phyloP scores from a whole-genome alignment of 257 asterid species.

The Nicotiana paniculata region DNA sequence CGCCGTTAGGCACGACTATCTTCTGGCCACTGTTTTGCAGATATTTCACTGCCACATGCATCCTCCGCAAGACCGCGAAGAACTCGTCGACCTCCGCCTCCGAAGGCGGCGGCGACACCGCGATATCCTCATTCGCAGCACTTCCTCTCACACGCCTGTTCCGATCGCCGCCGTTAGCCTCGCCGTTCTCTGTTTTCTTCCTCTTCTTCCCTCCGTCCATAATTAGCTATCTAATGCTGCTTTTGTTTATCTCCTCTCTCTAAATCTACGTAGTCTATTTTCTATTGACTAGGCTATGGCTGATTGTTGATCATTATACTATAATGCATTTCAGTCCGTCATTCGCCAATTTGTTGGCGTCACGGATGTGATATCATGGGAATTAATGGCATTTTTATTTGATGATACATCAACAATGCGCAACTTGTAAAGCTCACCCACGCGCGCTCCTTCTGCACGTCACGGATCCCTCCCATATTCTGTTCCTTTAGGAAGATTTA shows the following conservation, averaged over 20 bases:
- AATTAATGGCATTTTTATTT: background rate
- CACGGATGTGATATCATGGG: background rate
- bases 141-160: background rate
- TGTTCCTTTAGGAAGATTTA: background rate
- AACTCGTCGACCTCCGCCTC: constrained; percentile 2
- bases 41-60: background rate
- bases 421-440: background rate
- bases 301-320: background rate
- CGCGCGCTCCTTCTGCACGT: background rate
- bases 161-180: background rate
- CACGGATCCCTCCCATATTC: background rate
- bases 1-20: background rate
- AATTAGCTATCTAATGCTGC: background rate
- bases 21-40: background rate
- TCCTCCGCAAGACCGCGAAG: background rate
- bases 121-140: background rate
- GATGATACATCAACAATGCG: background rate
- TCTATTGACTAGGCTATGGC: background rate
- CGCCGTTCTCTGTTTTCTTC: background rate
- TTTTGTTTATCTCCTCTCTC: background rate
- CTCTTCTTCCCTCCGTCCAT: background rate
- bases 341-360: background rate
- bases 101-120: background rate
- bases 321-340: background rate
- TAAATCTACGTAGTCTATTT: background rate